These are phyloP conservation scores for Dendrobium nobile DNA, from an alignment of 106 monocot genomes.

Conservation along the genomic window DNA sequence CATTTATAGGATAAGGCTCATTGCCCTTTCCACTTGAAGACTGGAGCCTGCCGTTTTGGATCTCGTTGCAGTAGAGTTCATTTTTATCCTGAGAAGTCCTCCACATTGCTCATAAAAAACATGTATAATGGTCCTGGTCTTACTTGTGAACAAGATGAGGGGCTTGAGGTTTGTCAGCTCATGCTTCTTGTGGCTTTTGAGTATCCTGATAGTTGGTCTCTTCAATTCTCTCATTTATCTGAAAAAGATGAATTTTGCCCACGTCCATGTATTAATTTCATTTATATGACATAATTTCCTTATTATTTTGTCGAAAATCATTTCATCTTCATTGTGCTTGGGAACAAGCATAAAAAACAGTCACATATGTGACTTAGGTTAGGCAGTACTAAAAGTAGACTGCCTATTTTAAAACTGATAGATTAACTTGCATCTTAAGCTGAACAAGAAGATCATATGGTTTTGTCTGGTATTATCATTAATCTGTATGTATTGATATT, in stretches of 20 bases:
- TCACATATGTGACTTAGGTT: background rate
- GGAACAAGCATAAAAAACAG: background rate
- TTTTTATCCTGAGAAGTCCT: constrained; percentile 92
- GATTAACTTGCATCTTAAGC: background rate
- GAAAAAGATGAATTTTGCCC: background rate
- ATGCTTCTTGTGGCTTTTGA: constrained; percentile 36
- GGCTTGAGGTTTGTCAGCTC: constrained; percentile 95
- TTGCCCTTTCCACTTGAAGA: constrained; percentile 97
- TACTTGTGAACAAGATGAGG: constrained; percentile 95
- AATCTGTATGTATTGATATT: background rate
- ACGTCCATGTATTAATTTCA: background rate
- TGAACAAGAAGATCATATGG: background rate
- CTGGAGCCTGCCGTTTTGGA: constrained; percentile 92
- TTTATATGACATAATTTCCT: background rate
- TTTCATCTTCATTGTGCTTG: background rate
- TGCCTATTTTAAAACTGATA: background rate
- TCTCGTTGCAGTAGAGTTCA: constrained; percentile 81
- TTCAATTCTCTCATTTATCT: background rate
- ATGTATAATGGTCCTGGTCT: constrained; percentile 97
- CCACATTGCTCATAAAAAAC: constrained; percentile 88
- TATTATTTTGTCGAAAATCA: background rate
- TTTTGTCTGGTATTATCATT: background rate
- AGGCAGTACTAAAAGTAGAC: background rate
- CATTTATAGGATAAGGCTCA: constrained; percentile 84
- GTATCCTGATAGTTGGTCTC: constrained; percentile 54